phyloP scores from a whole-genome alignment of 495 filamentous ascomycete species.

The Sphaerosporella brunnea region DNA sequence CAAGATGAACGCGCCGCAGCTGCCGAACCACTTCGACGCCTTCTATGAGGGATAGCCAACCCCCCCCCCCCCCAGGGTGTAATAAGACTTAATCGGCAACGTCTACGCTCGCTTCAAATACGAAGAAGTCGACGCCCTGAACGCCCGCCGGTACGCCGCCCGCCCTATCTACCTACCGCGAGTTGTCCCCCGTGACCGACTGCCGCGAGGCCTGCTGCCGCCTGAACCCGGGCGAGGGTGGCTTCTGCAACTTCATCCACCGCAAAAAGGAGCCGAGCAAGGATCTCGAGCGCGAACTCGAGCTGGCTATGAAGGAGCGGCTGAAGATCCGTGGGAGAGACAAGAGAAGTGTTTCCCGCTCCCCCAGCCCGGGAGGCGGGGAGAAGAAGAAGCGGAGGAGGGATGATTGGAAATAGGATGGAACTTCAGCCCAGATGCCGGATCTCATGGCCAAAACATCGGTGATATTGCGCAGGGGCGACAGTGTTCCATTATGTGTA shows the following conservation, averaged over 20 bases:
- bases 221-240: constrained; percentile 83
- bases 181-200: constrained; percentile 89
- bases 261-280: constrained; percentile 79
- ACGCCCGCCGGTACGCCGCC: constrained; percentile 90
- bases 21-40: constrained; percentile 97
- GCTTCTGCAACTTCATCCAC: constrained; percentile 99
- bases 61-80: too few relatives aligned
- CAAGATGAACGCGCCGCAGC: constrained; percentile 84
- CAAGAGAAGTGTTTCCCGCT: constrained; percentile 49
- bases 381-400: constrained; percentile 24
- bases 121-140: constrained; percentile 92
- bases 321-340: constrained; percentile 69
- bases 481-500: too few relatives aligned
- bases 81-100: constrained; percentile 96
- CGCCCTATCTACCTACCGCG: constrained; percentile 97
- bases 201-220: constrained; percentile 96
- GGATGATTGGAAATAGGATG: too few relatives aligned
- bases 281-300: constrained; percentile 76
- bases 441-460: too few relatives aligned
- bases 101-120: constrained; percentile 99
- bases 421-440: too few relatives aligned
- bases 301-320: constrained; percentile 89
- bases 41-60: constrained; percentile 99
- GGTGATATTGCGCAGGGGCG: too few relatives aligned
- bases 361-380: constrained; percentile 34